phyloP scores from a whole-genome alignment of 495 filamentous ascomycete genomes.

The Penicillium egyptiacum region DNA sequence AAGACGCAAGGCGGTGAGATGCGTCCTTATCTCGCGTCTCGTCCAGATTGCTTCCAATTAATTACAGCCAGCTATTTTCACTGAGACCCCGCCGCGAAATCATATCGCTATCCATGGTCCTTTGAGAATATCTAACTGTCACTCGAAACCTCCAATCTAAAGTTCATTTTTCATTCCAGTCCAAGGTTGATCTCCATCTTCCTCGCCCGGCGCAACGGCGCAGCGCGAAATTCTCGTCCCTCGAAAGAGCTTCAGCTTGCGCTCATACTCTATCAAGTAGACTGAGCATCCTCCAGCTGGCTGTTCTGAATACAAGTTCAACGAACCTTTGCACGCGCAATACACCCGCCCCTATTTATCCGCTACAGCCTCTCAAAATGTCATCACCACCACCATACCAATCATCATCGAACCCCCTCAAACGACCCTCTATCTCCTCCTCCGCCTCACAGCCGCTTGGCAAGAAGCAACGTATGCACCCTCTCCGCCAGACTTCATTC shows the following conservation, averaged over 20 bases:
- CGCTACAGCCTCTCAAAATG: slow-evolving; percentile 30
- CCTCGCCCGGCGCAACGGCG: slow-evolving; percentile 2
- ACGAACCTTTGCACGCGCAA: neutral
- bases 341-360: neutral
- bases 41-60: neutral
- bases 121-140: neutral
- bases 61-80: neutral
- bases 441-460: slow-evolving; percentile 35
- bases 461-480: slow-evolving; percentile 56
- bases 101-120: neutral
- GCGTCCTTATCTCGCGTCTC: slow-evolving; percentile 11
- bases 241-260: slow-evolving; percentile 3
- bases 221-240: slow-evolving; percentile 5
- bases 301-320: neutral
- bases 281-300: neutral
- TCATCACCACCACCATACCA: slow-evolving; percentile 46
- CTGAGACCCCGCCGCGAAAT: neutral
- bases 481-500: slow-evolving; percentile 87
- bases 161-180: neutral
- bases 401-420: slow-evolving; percentile 39
- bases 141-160: neutral
- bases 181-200: neutral
- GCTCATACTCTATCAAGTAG: neutral
- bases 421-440: slow-evolving; percentile 46
- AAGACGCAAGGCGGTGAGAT: slow-evolving; percentile 10